Percentiles rank a stretch among this genome's conserved stretches.
Evolutionary conservation across 257 asterid genomes (phyloP).

Genomic region (Solanum sejunctum): DNA sequence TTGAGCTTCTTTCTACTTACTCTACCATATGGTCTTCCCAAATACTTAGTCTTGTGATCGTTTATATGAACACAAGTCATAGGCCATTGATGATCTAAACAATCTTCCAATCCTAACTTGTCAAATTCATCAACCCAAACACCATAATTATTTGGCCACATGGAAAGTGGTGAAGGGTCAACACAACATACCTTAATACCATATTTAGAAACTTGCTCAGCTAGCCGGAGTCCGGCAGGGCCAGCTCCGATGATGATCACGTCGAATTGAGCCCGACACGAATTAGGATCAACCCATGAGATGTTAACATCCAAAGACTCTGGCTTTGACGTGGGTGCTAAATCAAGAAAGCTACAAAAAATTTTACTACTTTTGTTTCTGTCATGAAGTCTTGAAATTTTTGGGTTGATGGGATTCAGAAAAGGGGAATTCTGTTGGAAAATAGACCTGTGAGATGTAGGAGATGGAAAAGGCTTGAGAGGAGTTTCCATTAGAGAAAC

Average conservation of each 20-base stretch:
- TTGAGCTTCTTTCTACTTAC: conserved; percentile 52
- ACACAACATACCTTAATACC: conserved; percentile 77
- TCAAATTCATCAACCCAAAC: conserved; percentile 92
- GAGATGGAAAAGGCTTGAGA: conserved; percentile 24
- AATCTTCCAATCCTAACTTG: conserved; percentile 49
- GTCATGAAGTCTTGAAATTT: conserved; percentile 5
- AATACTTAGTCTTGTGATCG: conserved; percentile 53
- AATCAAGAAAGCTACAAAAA: conserved; percentile 46
- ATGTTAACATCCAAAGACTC: conserved; percentile 39
- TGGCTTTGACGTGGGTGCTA: conserved; percentile 53
- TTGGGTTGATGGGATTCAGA: conserved; percentile 1
- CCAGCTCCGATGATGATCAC: conserved; percentile 82
- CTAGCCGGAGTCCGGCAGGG: conserved; percentile 82
- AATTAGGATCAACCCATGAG: conserved; percentile 36
- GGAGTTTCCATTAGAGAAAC: conserved; percentile 39
- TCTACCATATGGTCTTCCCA: conserved; percentile 69
- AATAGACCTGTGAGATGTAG: conserved; percentile 6
- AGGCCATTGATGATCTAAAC: conserved; percentile 74
- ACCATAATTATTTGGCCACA: conserved; percentile 91
- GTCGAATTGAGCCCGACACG: conserved; percentile 47
- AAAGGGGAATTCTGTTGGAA: conserved; percentile 10
- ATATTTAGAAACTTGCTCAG: conserved; percentile 54
- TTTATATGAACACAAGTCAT: conserved; percentile 41
- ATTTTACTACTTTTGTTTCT: conserved; percentile 17
- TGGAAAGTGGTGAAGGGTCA: conserved; percentile 83